Evolutionary conservation across 2,329 filamentous ascomycete species (phyloP), one percentile per base, ranked within the genome.

Genomic region (Fusarium verrucosum): DNA sequence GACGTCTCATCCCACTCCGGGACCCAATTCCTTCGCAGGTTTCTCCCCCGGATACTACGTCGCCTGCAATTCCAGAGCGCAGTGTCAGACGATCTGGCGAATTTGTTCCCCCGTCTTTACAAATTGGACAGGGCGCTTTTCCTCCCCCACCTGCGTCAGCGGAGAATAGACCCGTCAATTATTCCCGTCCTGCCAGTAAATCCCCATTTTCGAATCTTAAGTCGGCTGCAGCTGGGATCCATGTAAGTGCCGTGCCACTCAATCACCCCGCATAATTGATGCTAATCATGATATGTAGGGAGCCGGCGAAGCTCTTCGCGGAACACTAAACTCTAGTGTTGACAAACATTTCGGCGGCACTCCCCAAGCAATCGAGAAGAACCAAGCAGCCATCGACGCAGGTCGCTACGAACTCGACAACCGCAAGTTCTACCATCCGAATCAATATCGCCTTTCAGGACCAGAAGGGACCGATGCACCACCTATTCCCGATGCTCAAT

Each of bases 381-480:
- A 70, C 26, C 68, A 70, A 35, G 61, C 63, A 14, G 58, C 68
- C 3, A 62, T 71, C 4, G 69, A 71, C 4, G 65, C 65, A 6
- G 69, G 69, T 10, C 69, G 58, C 3, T 71, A 70, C 51, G 69
- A 71, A 44, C 55, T 71, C 5, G 66, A 71, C 3, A 71, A 71
- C 3, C 46, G 58, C 10, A 47, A 47, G 11, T 70, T 71, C 35
- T 70, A 71, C 45, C 66, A 59, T 9, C 58, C 61, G 5, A 58
- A 65, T 4, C 49, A 68, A 22, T 66, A 68, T 17, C 46, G 50
- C 3, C 53, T 55, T 4, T 40, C 63, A n/a, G 50, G 45, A 10
- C 47, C 58, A 9, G 26, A 66, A 1, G 28, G 38, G 0, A 41
- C 20, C 33, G 46, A 63, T 6, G 40, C 51, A 3, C 46, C 50